Evolutionary conservation across 1,284 basidiomycete genomes (phyloP).

Genomic region (Lentinula novae-zelandiae): DNA sequence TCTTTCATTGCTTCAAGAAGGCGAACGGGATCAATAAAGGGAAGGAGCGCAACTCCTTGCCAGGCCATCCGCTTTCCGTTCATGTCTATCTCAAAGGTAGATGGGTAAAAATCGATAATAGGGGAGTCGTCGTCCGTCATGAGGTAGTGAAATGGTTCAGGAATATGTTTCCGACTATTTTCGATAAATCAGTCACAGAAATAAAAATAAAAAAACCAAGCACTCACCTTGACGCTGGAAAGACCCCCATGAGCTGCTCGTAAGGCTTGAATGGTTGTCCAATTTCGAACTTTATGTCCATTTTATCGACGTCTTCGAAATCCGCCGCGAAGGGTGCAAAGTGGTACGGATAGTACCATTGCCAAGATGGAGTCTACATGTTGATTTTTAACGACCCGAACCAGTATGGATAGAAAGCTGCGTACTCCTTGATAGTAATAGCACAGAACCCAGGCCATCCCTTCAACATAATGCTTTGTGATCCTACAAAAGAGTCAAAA

Average conservation of each 20-base stretch:
- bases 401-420: constrained; percentile 16
- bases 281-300: constrained; percentile 77
- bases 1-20: constrained; percentile 81
- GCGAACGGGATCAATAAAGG: constrained; percentile 91
- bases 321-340: constrained; percentile 98
- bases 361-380: constrained; percentile 89
- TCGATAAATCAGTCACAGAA: constrained; percentile 1
- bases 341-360: constrained; percentile 99
- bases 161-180: constrained; percentile 83
- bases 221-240: constrained; percentile 84
- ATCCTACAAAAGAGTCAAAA: constrained; percentile 48
- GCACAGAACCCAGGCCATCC: constrained; percentile 92
- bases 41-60: constrained; percentile 96
- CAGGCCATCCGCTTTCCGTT: constrained; percentile 99
- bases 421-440: constrained; percentile 98
- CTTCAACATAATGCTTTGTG: constrained; percentile 86
- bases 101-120: constrained; percentile 96
- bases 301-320: constrained; percentile 77
- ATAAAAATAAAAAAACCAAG: neutral
- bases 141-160: constrained; percentile 79
- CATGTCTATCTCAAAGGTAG: constrained; percentile 96
- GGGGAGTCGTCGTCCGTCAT: constrained; percentile 90
- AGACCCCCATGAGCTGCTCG: constrained; percentile 98
- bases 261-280: constrained; percentile 95
- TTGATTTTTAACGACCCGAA: constrained; percentile 9